Percentiles rank a stretch among this genome's conserved stretches.
These are phyloP conservation scores for Hypocreales sp. DNA, from an alignment of 2,329 filamentous ascomycete genomes.

Conservation along the genomic window DNA sequence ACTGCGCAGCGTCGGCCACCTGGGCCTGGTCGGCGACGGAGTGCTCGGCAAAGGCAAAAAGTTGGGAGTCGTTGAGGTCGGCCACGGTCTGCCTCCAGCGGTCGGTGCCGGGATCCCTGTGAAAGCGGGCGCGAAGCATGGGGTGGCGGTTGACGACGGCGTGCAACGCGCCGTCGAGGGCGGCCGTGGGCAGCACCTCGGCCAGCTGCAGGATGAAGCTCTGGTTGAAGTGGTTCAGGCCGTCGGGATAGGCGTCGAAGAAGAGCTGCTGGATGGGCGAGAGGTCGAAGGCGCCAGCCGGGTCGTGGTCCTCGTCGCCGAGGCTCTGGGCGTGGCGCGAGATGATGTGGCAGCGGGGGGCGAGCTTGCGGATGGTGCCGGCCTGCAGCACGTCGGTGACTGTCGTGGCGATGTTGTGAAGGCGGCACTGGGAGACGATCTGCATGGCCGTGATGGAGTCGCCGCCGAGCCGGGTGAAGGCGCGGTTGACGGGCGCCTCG, in stretches of 20 bases:
- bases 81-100: constrained; percentile 10
- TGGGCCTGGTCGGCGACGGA: constrained; percentile 1
- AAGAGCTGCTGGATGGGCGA: constrained; percentile 29
- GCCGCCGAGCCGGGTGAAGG: constrained; percentile 24
- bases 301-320: constrained; percentile 3
- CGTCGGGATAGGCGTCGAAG: constrained; percentile 16
- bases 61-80: constrained; percentile 1
- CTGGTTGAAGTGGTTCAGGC: constrained; percentile 25
- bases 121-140: constrained; percentile 21
- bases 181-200: constrained; percentile 2
- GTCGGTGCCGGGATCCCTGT: neutral
- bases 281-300: constrained; percentile 19
- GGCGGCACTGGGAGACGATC: constrained; percentile 21
- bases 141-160: constrained; percentile 14
- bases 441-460: too few relatives aligned
- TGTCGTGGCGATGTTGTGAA: constrained; percentile 12
- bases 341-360: constrained; percentile 1
- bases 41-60: constrained; percentile 2
- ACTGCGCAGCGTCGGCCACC: neutral
- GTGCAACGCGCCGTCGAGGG: constrained; percentile 9
- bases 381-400: constrained; percentile 17
- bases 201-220: constrained; percentile 22
- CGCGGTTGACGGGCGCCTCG: constrained; percentile 13
- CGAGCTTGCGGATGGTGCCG: constrained; percentile 13
- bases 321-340: neutral